Base-by-base conservation (phyloP, 257 asterid genomes). In the Solanum corneliomulleri region DNA sequence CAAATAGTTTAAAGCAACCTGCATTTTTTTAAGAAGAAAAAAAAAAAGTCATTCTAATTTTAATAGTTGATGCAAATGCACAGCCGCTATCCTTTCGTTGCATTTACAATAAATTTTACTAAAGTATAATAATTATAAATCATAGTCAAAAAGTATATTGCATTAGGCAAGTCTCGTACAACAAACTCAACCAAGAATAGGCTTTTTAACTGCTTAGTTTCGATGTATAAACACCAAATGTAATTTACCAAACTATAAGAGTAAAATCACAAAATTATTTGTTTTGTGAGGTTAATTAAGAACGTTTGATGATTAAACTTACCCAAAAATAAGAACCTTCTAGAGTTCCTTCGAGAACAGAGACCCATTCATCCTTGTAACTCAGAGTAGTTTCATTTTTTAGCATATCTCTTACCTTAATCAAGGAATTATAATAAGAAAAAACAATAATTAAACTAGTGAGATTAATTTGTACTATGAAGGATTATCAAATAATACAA, bases 271-370 rank as follows among this genome's bases (percentile, higher is more conserved):
- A 52, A 6, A 52, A 18, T 23, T 16, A 52, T 31, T 52, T 52
- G 0, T 6, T 52, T 6, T 0, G 62, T 18, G 11, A 7, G 11
- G 62, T 52, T 52, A 23, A 60, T 62, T 69, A 69, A 71, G 44
- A 71, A 69, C 11, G n/a, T 27, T 47, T 84, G 52, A 3, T 72
- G 16, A 74, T n/a, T 70, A 13, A 35, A 39, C 82, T 74, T 35
- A 74, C 82, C 82, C 82, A 74, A 39, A 74, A 39, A 92, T 93
- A 93, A 87, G 95, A 95, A 87, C 93, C 95, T 92, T 93, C 96
- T 89, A 92, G 95, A 49, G 75, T 91, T 88, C 96, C 95, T 84
- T 93, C 96, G 91, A 93, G 88, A 86, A 93, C 92, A 25, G 92
- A 90, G 82, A 93, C 94, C 97, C 95, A 92, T 44, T 94, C 94